Evolutionary conservation across 805 yeast species (phyloP).

Genomic region (Saturnispora mendoncae): DNA sequence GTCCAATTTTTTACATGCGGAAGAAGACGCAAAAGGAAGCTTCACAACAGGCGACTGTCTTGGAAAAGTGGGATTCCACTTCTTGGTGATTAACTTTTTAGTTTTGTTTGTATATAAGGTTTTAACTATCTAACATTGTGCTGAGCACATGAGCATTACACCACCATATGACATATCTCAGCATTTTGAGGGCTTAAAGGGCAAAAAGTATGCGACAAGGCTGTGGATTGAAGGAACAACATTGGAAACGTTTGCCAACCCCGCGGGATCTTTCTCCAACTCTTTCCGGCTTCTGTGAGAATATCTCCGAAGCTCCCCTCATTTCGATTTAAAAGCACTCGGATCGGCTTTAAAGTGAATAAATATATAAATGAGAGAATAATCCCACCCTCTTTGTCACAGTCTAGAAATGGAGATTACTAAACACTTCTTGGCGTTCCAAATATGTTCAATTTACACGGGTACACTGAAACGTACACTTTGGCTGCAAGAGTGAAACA

Average conservation of each 20-base stretch:
- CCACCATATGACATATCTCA: not conserved
- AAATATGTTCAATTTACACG: too few relatives aligned
- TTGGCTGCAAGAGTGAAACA: slow-evolving; percentile 58
- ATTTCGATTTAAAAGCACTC: slow-evolving; percentile 1
- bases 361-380: too few relatives aligned
- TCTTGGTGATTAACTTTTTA: slow-evolving; percentile 32
- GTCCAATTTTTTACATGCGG: slow-evolving; percentile 97
- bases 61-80: slow-evolving; percentile 57
- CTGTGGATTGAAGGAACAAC: too few relatives aligned
- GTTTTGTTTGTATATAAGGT: not conserved
- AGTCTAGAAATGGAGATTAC: too few relatives aligned
- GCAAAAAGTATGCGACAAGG: too few relatives aligned
- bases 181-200: too few relatives aligned
- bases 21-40: slow-evolving; percentile 75
- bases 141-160: slow-evolving; percentile 6
- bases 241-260: too few relatives aligned
- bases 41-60: slow-evolving; percentile 44
- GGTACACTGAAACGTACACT: slow-evolving; percentile 41
- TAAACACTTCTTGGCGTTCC: too few relatives aligned
- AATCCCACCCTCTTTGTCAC: slow-evolving; percentile 9
- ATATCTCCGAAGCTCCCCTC: not conserved
- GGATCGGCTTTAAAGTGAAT: not conserved
- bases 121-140: too few relatives aligned
- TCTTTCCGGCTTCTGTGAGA: not conserved
- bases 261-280: not conserved